A percentile compares a stretch with the other conserved stretches of the same genome.
phyloP scores from a whole-genome alignment of 768 basidiomycete species.

The Hygrophorus pudorinus region DNA sequence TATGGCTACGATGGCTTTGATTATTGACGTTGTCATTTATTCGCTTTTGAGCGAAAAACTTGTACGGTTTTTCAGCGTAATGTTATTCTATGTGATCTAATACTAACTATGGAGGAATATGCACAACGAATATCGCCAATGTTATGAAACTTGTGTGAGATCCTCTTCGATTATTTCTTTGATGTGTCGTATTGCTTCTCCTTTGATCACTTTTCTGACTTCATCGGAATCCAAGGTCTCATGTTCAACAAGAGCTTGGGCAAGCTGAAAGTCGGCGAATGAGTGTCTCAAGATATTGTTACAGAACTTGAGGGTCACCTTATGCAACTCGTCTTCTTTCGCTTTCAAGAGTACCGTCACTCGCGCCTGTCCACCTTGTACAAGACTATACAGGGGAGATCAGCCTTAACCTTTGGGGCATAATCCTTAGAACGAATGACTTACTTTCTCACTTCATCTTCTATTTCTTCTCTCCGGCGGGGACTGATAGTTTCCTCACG shows the following conservation, averaged over 20 bases:
- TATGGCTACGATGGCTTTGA: too few species aligned
- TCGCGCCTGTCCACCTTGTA: conserved; percentile 62
- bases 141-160: conserved; percentile 2
- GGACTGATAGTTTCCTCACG: conserved; percentile 63
- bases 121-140: neutral
- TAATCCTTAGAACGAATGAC: too few species aligned
- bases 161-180: conserved; percentile 58
- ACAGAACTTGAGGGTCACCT: conserved; percentile 30
- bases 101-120: neutral
- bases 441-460: conserved; percentile 76
- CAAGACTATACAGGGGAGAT: conserved; percentile 30
- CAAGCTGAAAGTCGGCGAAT: conserved; percentile 44
- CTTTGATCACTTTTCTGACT: conserved; percentile 76
- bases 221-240: conserved; percentile 87
- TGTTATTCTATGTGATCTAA: too few species aligned
- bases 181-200: conserved; percentile 67
- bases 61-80: too few species aligned
- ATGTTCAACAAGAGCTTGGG: conserved; percentile 86
- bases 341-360: conserved; percentile 53
- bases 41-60: too few species aligned
- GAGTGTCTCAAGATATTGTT: too few species aligned
- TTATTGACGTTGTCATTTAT: too few species aligned
- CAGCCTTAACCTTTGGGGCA: conserved; percentile 1
- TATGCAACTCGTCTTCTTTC: conserved; percentile 67
- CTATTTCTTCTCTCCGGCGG: conserved; percentile 73